Percentiles rank a stretch among this genome's conserved stretches.
phyloP scores from a whole-genome alignment of 371 early-diverging fungal species.

The Mucor racemosus region DNA sequence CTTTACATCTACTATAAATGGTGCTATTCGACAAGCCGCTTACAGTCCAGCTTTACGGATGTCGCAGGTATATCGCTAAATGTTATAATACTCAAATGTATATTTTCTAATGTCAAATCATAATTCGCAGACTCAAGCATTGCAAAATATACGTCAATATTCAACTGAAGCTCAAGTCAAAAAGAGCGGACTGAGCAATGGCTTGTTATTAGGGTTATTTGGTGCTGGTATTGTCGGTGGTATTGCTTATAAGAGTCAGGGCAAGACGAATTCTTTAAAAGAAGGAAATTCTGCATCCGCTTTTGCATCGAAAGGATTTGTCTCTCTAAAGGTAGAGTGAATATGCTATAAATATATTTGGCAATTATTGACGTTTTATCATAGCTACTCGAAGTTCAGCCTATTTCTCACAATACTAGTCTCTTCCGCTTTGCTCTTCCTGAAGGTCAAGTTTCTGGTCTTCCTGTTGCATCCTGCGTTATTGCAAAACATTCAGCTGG shows the following conservation, averaged over 20 bases:
- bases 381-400: constrained; percentile 34
- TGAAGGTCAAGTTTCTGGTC: constrained; percentile 63
- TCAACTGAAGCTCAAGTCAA: constrained; percentile 25
- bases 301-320: constrained; percentile 70
- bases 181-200: constrained; percentile 41
- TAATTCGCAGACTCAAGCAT: constrained; percentile 4
- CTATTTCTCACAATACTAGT: constrained; percentile 80
- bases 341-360: background rate
- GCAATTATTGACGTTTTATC: background rate
- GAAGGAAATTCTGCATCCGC: constrained; percentile 37
- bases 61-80: background rate
- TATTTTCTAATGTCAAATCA: background rate
- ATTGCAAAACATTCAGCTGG: constrained; percentile 61
- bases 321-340: constrained; percentile 61
- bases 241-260: constrained; percentile 37
- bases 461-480: constrained; percentile 84
- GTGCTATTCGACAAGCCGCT: constrained; percentile 29
- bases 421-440: constrained; percentile 83
- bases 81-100: too few species aligned
- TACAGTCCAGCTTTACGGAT: background rate
- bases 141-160: constrained; percentile 29
- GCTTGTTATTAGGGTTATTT: constrained; percentile 38
- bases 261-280: constrained; percentile 32
- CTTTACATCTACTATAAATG: constrained; percentile 28
- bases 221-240: constrained; percentile 50